Base-by-base conservation (phyloP, 495 filamentous ascomycete species). In the Talaromyces ruber region DNA sequence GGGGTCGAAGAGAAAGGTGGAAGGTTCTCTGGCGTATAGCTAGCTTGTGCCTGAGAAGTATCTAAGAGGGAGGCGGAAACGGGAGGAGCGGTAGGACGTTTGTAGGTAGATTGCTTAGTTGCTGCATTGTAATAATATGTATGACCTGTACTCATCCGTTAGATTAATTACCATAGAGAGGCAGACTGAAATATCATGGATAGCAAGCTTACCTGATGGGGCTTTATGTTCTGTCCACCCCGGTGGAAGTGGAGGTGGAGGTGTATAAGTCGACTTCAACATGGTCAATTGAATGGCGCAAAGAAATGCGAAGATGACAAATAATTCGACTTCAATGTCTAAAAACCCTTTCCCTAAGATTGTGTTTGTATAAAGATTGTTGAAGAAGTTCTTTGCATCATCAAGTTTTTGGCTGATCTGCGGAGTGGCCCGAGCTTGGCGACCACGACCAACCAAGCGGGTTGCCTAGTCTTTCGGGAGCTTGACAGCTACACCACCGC, bases 191-290 rank as follows among this genome's bases (percentile, higher is more conserved):
- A 66, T 64, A 52, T 59, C 28, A 25, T 58, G 43, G 22, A 6
- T 28, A 14, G 14, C 22, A 28, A n/a, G 16, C 74, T 34, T 67
- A 86, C 86, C 92, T 61, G 89, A 87, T 16, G 92, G 92, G 62
- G 93, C 90, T 78, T 88, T 92, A 74, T 97, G 92, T 73, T 96
- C 90, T 26, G 90, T 91, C 93, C 93, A 98, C 24, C 90, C 93
- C 24, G 85, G 81, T 7, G 87, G 86, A 3, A 97, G 76, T 18
- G 89, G 86, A 55, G 80, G 77, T 32, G 76, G 75, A 18, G 76
- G 64, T 25, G 63, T 68, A 62, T 80, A 76, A 30, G 77, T 79
- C 1, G 77, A 80, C 59, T 69, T 79, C 12, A 80, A 69, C 75
- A 80, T 79, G 29, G 22, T 68, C 3, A n/a, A 29, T 37, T 24